Evolutionary conservation across 2,329 filamentous ascomycete genomes (phyloP).

Genomic region (Mycosphaerella sp.): DNA sequence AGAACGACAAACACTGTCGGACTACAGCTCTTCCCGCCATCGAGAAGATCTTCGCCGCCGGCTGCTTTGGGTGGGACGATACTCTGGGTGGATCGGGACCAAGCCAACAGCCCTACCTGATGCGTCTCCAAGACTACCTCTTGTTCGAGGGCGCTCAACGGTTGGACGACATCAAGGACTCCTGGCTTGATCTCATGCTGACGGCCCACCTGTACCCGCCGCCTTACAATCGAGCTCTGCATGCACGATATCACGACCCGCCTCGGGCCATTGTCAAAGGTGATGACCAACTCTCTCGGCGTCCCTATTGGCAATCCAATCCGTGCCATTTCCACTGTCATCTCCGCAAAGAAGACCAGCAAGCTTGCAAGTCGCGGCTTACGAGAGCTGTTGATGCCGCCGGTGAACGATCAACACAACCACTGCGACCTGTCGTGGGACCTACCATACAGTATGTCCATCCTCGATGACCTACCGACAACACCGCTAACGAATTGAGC

Average conservation of each 20-base stretch:
- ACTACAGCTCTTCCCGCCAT: conserved; percentile 5
- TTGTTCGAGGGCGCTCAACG: conserved; percentile 5
- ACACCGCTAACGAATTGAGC: neutral
- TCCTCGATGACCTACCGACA: neutral
- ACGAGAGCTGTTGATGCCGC: neutral
- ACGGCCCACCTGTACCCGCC: conserved; percentile 4
- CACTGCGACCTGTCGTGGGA: neutral
- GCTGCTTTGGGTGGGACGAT: conserved; percentile 4
- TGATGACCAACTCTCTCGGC: neutral
- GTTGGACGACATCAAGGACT: conserved; percentile 2
- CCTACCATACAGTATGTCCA: conserved; percentile 1
- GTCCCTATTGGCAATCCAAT: conserved; percentile 2
- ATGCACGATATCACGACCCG: conserved; percentile 3
- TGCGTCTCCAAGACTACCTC: conserved; percentile 7
- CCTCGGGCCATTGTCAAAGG: neutral
- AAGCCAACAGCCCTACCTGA: conserved; percentile 7
- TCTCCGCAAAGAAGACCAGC: neutral
- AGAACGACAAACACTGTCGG: conserved; percentile 5
- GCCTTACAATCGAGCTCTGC: conserved; percentile 4
- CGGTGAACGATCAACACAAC: neutral
- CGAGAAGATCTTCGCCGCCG: conserved; percentile 1
- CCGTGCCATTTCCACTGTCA: conserved; percentile 8
- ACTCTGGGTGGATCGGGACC: conserved; percentile 3
- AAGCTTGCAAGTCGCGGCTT: neutral
- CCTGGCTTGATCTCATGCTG: conserved; percentile 8